phyloP scores from a whole-genome alignment of 176 grass and related monocot genomes.

The Dactylis glomerata region DNA sequence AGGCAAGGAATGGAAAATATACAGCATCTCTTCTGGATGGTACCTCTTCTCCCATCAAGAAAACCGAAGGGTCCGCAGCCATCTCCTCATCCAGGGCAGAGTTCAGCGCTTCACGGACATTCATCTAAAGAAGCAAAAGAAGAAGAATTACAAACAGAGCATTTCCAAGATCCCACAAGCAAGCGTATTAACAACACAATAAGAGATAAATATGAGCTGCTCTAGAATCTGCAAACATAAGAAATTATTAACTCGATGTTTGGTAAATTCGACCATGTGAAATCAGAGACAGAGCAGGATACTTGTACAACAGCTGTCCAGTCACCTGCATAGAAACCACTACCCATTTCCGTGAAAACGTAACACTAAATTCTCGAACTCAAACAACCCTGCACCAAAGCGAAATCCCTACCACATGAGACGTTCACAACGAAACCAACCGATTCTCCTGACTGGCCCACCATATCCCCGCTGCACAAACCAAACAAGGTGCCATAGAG shows the following conservation, averaged over 20 bases:
- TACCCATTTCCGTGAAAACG: background rate
- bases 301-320: background rate
- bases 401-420: background rate
- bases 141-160: background rate
- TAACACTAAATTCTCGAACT: background rate
- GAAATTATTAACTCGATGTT: background rate
- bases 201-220: background rate
- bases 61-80: conserved; percentile 94
- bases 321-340: background rate
- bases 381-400: background rate
- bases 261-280: background rate
- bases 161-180: background rate
- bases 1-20: background rate
- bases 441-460: background rate
- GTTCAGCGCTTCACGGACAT: conserved; percentile 85
- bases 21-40: conserved; percentile 36
- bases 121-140: conserved; percentile 62
- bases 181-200: background rate
- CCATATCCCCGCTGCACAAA: background rate
- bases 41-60: conserved; percentile 99
- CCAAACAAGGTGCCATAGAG: background rate
- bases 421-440: background rate
- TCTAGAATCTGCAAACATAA: background rate
- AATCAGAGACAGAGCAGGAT: background rate
- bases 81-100: conserved; percentile 96